A percentile compares a stretch with the other conserved stretches of the same genome.
These are phyloP conservation scores for Aspergillus transmontanensis DNA, from an alignment of 2,329 filamentous ascomycete species.

Conservation along the genomic window DNA sequence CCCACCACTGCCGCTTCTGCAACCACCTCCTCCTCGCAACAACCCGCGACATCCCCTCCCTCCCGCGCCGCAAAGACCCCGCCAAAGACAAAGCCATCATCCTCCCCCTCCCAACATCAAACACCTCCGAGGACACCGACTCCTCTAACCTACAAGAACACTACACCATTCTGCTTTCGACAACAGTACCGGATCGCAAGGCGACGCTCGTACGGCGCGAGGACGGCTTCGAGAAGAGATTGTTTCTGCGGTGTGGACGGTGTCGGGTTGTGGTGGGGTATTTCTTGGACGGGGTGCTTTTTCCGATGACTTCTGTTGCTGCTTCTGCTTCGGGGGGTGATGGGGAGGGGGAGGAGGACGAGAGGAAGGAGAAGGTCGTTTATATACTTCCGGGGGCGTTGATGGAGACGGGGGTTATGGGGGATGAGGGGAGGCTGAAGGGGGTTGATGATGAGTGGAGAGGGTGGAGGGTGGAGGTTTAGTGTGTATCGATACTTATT, in stretches of 20 bases:
- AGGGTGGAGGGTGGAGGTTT: constrained; percentile 22
- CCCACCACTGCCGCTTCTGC: constrained; percentile 66
- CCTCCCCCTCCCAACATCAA: constrained; percentile 51
- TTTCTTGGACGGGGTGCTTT: constrained; percentile 59
- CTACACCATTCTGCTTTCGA: constrained; percentile 56
- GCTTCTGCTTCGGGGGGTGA: constrained; percentile 15
- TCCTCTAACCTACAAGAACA: constrained; percentile 25
- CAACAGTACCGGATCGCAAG: constrained; percentile 50
- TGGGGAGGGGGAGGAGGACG: constrained; percentile 15
- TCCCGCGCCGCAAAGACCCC: constrained; percentile 56
- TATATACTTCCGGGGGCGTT: constrained; percentile 65
- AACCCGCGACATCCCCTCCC: constrained; percentile 53
- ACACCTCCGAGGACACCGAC: constrained; percentile 23
- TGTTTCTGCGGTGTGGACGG: constrained; percentile 60
- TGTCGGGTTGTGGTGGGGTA: constrained; percentile 67
- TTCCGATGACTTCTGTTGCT: constrained; percentile 16
- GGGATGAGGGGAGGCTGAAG: constrained; percentile 34
- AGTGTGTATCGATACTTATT: neutral
- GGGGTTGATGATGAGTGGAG: constrained; percentile 41
- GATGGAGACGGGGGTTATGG: constrained; percentile 60
- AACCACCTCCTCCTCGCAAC: constrained; percentile 65
- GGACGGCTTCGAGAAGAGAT: constrained; percentile 70
- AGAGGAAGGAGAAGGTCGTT: constrained; percentile 49
- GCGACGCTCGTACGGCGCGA: constrained; percentile 56
- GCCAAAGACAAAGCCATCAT: constrained; percentile 59